Conservation (phyloP, 2,329 filamentous ascomycete genomes). For the Cladobotryum mycophilum region DNA sequence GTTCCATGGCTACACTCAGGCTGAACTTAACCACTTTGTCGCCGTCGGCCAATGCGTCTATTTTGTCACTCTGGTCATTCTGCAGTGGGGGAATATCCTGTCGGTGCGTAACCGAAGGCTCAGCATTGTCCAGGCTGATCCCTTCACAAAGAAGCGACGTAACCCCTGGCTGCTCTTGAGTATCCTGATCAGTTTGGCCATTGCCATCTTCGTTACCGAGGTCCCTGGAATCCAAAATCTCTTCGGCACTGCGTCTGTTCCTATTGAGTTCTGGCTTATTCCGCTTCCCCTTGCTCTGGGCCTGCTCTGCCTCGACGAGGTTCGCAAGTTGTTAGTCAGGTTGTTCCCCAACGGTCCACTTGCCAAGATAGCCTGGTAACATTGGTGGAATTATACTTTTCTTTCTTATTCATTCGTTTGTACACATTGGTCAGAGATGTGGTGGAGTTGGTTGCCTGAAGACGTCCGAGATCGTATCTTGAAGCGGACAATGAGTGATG, state of each 20-base stretch:
- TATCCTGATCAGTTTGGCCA: constrained; percentile 40
- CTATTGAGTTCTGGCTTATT: constrained; percentile 47
- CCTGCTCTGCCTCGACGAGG: constrained; percentile 46
- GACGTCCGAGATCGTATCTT: neutral
- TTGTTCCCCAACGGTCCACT: constrained; percentile 37
- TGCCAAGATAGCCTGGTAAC: constrained; percentile 44
- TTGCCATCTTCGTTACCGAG: constrained; percentile 49
- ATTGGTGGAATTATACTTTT: neutral
- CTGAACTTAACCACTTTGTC: constrained; percentile 42
- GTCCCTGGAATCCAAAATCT: constrained; percentile 42
- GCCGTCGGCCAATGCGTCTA: constrained; percentile 45
- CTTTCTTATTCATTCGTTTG: neutral
- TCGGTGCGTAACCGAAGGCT: constrained; percentile 45
- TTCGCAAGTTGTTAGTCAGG: constrained; percentile 44
- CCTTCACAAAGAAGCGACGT: constrained; percentile 38
- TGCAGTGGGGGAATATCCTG: constrained; percentile 50
- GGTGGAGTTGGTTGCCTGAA: neutral
- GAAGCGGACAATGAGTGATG: neutral
- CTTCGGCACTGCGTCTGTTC: constrained; percentile 43
- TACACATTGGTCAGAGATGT: neutral
- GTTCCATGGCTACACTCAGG: constrained; percentile 42
- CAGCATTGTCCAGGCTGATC: constrained; percentile 46
- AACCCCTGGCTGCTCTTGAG: constrained; percentile 45
- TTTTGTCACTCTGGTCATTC: constrained; percentile 47
- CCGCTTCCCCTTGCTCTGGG: constrained; percentile 45